Percentiles rank a stretch among this genome's conserved stretches.
Conservation (phyloP, 2,329 filamentous ascomycete species). For the Xylaria digitata region DNA sequence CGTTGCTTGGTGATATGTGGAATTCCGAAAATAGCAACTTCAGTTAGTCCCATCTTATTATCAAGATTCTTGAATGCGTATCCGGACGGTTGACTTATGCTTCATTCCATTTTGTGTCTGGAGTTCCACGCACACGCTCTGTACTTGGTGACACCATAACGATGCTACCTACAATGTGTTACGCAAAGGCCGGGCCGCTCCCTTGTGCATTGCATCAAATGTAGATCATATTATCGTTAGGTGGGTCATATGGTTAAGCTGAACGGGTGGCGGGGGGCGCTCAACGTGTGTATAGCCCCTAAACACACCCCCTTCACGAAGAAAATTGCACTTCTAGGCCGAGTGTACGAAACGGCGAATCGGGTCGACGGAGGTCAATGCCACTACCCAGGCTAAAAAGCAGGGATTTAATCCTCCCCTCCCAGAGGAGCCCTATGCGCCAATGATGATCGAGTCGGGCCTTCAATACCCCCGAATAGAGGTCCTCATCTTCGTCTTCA, state of each 20-base stretch:
- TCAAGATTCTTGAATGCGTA: constrained; percentile 18
- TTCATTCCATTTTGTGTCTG: not conserved
- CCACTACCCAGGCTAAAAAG: constrained; percentile 91
- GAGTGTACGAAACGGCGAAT: constrained; percentile 80
- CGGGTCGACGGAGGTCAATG: constrained; percentile 80
- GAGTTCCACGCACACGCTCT: constrained; percentile 7
- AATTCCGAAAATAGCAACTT: constrained; percentile 2
- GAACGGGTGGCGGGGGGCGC: not conserved
- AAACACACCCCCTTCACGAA: constrained; percentile 59
- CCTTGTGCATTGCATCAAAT: not conserved
- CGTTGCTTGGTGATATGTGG: constrained; percentile 1
- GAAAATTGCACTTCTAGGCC: constrained; percentile 87
- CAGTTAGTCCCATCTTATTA: constrained; percentile 6
- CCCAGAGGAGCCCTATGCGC: constrained; percentile 88
- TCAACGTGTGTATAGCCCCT: not conserved
- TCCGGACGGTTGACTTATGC: constrained; percentile 8
- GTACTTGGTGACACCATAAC: not conserved
- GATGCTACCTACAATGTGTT: not conserved
- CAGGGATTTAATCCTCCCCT: constrained; percentile 90
- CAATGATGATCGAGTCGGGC: constrained; percentile 89
- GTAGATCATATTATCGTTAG: not conserved
- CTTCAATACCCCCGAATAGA: constrained; percentile 88
- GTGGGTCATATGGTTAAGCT: constrained; percentile 1
- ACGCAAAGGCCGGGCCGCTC: not conserved
- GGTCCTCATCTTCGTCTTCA: constrained; percentile 59